These are phyloP conservation scores for Tetrapisispora arboricola DNA, from an alignment of 805 yeast genomes.

Conservation along the genomic window DNA sequence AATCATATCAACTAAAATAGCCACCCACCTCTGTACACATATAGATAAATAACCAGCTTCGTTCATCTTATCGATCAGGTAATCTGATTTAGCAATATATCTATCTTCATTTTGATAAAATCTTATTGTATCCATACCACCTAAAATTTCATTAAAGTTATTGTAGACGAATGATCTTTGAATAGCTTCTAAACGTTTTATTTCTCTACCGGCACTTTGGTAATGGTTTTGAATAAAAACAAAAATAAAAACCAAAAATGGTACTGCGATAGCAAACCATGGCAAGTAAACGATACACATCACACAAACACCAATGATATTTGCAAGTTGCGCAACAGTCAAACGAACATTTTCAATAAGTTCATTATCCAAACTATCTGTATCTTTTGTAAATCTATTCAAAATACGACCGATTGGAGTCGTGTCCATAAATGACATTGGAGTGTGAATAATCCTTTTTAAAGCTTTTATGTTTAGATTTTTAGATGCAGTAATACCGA, in stretches of 20 bases:
- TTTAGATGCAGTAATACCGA: constrained; percentile 46
- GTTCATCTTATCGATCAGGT: constrained; percentile 41
- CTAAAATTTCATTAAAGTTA: constrained; percentile 40
- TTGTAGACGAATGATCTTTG: constrained; percentile 43
- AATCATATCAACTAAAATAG: constrained; percentile 41
- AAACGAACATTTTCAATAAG: constrained; percentile 59
- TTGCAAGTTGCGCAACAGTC: constrained; percentile 42
- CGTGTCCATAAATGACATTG: constrained; percentile 75
- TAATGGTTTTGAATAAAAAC: constrained; percentile 35
- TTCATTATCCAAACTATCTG: constrained; percentile 77
- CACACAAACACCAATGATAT: constrained; percentile 54
- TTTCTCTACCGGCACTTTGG: constrained; percentile 42
- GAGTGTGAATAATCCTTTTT: constrained; percentile 55
- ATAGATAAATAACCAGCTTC: constrained; percentile 43
- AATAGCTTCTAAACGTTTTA: constrained; percentile 42
- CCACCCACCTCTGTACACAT: constrained; percentile 57
- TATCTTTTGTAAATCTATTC: constrained; percentile 80
- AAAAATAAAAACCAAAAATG: constrained; percentile 41
- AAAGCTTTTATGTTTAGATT: constrained; percentile 53
- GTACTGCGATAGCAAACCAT: constrained; percentile 65
- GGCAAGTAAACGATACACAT: constrained; percentile 67
- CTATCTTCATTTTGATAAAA: constrained; percentile 32
- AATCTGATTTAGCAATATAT: constrained; percentile 36
- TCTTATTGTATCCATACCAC: constrained; percentile 40
- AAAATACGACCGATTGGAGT: constrained; percentile 82